Conservation (phyloP, 2,329 filamentous ascomycete genomes). For the Epicoccum nigrum region DNA sequence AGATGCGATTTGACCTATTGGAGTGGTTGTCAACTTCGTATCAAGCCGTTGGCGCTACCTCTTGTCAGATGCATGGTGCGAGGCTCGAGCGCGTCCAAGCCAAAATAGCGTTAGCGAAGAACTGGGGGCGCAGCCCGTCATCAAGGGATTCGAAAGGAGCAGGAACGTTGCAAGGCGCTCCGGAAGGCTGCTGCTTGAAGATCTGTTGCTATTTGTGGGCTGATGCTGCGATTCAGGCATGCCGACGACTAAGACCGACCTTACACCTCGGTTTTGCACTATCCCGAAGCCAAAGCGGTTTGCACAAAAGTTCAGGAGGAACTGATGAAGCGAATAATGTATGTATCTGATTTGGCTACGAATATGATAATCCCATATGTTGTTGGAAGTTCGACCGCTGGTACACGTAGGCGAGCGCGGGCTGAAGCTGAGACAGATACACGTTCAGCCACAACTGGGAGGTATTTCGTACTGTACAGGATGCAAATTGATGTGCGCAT, state of each 20-base stretch:
- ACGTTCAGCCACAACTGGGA: not conserved
- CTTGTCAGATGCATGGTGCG: slow-evolving; percentile 7
- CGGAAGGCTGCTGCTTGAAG: slow-evolving; percentile 3
- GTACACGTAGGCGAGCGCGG: not conserved
- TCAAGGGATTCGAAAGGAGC: not conserved
- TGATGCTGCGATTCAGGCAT: not conserved
- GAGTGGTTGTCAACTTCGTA: not conserved
- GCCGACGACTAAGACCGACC: not conserved
- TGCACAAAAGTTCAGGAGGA: not conserved
- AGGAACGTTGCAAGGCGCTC: not conserved
- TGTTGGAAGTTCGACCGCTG: not conserved
- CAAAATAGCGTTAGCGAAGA: slow-evolving; percentile 11
- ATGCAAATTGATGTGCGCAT: not conserved
- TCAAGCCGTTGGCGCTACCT: slow-evolving; percentile 2
- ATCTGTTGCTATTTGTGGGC: slow-evolving; percentile 9
- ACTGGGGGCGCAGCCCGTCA: slow-evolving; percentile 9
- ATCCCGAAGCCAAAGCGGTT: not conserved
- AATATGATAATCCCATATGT: not conserved
- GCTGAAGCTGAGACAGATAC: not conserved
- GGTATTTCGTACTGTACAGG: not conserved
- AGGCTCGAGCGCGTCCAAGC: slow-evolving; percentile 10
- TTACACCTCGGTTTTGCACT: not conserved
- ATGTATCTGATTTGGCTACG: not conserved
- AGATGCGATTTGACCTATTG: not conserved
- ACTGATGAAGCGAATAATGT: not conserved